A percentile compares a stretch with the other conserved stretches of the same genome.
Conservation (phyloP, 805 yeast species). For the Metschnikowia aberdeeniae region DNA sequence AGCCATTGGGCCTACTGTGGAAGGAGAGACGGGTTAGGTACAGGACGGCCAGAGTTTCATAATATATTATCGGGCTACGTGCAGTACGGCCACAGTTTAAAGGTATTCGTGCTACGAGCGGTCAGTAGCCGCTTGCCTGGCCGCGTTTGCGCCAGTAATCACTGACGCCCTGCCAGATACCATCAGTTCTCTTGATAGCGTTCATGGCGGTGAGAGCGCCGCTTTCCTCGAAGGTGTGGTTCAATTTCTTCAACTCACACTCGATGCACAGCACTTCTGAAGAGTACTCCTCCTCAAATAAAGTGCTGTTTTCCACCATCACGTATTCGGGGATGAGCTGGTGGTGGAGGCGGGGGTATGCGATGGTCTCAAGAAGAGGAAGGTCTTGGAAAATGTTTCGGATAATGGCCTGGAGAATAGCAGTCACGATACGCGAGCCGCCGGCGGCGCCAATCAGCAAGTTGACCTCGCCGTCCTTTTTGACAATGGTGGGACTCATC, state of each 20-base stretch:
- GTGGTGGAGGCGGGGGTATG: constrained; percentile 84
- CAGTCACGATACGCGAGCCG: constrained; percentile 80
- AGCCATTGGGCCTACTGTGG: background rate
- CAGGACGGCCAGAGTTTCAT: too few species aligned
- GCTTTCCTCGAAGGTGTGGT: constrained; percentile 29
- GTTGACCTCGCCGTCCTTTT: constrained; percentile 32
- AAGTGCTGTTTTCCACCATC: constrained; percentile 54
- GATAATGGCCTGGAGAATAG: constrained; percentile 76
- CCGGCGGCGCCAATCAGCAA: constrained; percentile 87
- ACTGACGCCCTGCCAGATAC: constrained; percentile 65
- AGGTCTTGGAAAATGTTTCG: constrained; percentile 56
- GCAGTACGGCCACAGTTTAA: too few species aligned
- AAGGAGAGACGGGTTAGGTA: too few species aligned
- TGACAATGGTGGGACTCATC: constrained; percentile 65
- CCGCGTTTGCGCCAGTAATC: constrained; percentile 92
- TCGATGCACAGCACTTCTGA: background rate
- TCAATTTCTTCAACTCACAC: constrained; percentile 42
- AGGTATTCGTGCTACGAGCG: too few species aligned
- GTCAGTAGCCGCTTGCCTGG: constrained; percentile 58
- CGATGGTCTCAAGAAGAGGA: constrained; percentile 62
- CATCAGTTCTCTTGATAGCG: constrained; percentile 40
- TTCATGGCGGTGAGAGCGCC: constrained; percentile 42
- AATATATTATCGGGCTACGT: too few species aligned
- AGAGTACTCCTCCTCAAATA: constrained; percentile 29
- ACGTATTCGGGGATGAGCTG: constrained; percentile 75